Evolutionary conservation across 768 basidiomycete species (phyloP), one percentile per base, ranked within the genome.

Genomic region (Gloeostereum incarnatum): DNA sequence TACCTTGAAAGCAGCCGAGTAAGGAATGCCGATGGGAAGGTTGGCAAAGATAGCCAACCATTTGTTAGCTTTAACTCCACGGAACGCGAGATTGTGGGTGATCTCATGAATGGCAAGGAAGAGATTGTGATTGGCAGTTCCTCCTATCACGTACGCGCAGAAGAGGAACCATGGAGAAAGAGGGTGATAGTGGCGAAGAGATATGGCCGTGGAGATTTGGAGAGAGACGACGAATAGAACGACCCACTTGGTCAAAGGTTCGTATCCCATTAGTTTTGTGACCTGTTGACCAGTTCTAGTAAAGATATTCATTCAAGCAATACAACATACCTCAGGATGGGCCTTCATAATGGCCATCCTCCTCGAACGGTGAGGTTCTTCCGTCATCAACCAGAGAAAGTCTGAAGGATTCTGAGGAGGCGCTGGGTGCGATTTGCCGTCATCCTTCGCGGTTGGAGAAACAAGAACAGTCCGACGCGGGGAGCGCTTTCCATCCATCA

Each of bases 21-120:
- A 99, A 0, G 96, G 96, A 19, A 99, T 73, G 1, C 86, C 93
- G 40, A 99, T 97, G 0, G 92, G 88, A 19, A 96, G 51, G 54
- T 99, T 98, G 1, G 91, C 87, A 38, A 92, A 78, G 43, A 98
- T 79, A 5, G 96, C 91, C 16, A 97, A 63, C 18, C 80, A 56
- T 51, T 93, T 91, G 63, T 98, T 99, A 6, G 81, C 75, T 36
- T 63, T 65, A 32, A 98, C 73, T 17, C 82, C 71, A 44, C 71
- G 74, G 65, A 97, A 98, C 2, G 91, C 96, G 19, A 99, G 72
- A 56, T 97, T 98, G 58, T 99, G 96, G 2, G 93, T 96, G 44
- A 99, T 96, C 54, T 99, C 96, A 55, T 99, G 96, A 38, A 99
- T 96, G 30, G 96, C 91, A 34, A 99, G 75, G 61, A 99, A 99